phyloP scores from a whole-genome alignment of 2,329 filamentous ascomycete species.

The Penicillium sp. region DNA sequence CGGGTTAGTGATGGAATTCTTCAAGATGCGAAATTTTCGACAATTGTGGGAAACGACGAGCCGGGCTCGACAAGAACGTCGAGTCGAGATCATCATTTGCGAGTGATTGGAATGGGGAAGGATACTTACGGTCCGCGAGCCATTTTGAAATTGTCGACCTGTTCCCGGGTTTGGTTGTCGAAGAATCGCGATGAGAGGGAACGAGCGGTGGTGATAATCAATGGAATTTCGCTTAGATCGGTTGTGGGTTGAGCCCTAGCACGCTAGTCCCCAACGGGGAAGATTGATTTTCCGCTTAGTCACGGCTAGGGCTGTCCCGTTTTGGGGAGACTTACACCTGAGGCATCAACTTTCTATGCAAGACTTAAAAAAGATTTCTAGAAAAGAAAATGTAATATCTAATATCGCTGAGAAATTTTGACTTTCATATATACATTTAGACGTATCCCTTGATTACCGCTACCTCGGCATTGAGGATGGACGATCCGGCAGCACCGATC shows the following conservation, averaged over 20 bases:
- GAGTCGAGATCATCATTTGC: constrained; percentile 1
- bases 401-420: constrained; percentile 17
- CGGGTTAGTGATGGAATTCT: constrained; percentile 23
- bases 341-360: neutral
- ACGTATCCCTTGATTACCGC: constrained; percentile 84
- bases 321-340: constrained; percentile 1
- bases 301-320: neutral
- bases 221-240: constrained; percentile 31
- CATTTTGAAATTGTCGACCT: constrained; percentile 48
- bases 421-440: constrained; percentile 39
- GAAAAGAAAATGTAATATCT: constrained; percentile 3
- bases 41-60: constrained; percentile 4
- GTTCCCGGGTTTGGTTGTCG: constrained; percentile 33
- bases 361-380: no score
- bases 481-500: constrained; percentile 92
- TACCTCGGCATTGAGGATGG: constrained; percentile 89
- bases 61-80: neutral
- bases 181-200: constrained; percentile 32
- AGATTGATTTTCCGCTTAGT: neutral
- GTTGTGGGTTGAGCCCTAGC: constrained; percentile 29
- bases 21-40: constrained; percentile 8
- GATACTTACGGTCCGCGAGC: constrained; percentile 56
- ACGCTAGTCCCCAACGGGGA: constrained; percentile 26
- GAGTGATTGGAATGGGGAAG: constrained; percentile 1
- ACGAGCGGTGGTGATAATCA: constrained; percentile 15